Conservation (phyloP, 495 filamentous ascomycete species). For the Oleoguttula mirabilis region DNA sequence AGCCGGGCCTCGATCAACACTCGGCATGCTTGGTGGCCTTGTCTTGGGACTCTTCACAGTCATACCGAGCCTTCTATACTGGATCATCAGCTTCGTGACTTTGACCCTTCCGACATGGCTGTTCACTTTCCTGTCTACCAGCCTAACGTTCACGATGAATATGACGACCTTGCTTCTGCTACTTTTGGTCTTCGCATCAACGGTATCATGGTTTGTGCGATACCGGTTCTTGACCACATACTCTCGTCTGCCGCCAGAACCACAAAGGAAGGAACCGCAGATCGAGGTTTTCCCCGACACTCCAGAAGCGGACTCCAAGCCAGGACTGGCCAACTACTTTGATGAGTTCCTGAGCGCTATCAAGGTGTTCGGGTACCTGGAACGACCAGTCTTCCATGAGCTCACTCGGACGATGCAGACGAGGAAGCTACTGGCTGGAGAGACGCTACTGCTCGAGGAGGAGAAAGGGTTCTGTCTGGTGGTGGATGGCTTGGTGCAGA, state of each 20-base stretch:
- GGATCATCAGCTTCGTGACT: constrained; percentile 69
- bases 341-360: constrained; percentile 99
- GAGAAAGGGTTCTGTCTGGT: constrained; percentile 97
- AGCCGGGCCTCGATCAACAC: too few species aligned
- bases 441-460: constrained; percentile 87
- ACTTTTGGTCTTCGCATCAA: constrained; percentile 59
- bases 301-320: constrained; percentile 79
- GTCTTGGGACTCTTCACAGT: constrained; percentile 24
- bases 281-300: constrained; percentile 89
- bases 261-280: constrained; percentile 88
- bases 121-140: constrained; percentile 90
- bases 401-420: constrained; percentile 97
- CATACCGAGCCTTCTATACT: constrained; percentile 68
- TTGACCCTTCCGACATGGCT: constrained; percentile 82
- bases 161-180: constrained; percentile 89
- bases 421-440: constrained; percentile 84
- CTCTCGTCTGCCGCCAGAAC: constrained; percentile 79
- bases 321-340: constrained; percentile 84
- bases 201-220: constrained; percentile 79
- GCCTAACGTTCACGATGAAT: constrained; percentile 94
- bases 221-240: constrained; percentile 96
- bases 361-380: constrained; percentile 95
- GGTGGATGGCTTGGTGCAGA: constrained; percentile 92
- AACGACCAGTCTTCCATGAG: constrained; percentile 93
- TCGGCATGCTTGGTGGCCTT: constrained; percentile 17